Evolutionary conservation across 2,329 filamentous ascomycete genomes (phyloP), one percentile per base, ranked within the genome.

Genomic region (Fusarium sacchari): DNA sequence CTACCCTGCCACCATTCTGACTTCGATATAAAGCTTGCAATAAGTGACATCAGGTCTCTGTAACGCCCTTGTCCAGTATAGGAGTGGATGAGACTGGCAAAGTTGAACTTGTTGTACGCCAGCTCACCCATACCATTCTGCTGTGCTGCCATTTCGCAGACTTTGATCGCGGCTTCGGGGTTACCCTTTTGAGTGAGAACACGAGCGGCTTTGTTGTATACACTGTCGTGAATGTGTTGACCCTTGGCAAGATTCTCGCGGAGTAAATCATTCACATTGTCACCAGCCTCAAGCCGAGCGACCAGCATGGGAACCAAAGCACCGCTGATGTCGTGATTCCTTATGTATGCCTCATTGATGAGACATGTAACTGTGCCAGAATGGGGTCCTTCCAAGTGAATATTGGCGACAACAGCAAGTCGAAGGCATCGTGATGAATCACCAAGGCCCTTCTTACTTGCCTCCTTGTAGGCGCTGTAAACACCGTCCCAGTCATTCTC

Each of bases 351-450:
- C 36, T 77, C 74, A 11, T 76, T 75, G 11, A 89, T 81, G 22
- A 89, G 78, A 1, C 71, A 72, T 24, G 82, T 77, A 3, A 87
- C 85, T 7, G 26, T 75, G 52, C 52, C 75, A 64, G 53, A 81
- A 47, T 78, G 73, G 7, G 76, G 64, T 7, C 76, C 77, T 42
- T 82, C 77, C 22, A 76, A 50, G 22, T 77, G 78, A 57, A 88
- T 74, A 20, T 82, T 80, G 5, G 86, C 85, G 15, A 83, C 73
- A 14, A 89, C 83, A 14, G 85, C 86, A 10, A 88, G 79, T n/a
- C 84, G 83, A 20, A 89, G 80, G 60, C 84, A 86, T 30, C 83
- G 80, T 7, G 76, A 74, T 34, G 82, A 84, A 66, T 81, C 81
- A 4, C 79, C 78, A 73, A 86, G 72, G 1, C 77, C 74, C 20